A percentile compares a stretch with the other conserved stretches of the same genome.
phyloP scores from a whole-genome alignment of 345 rosid species.

The Noccaea caerulescens region DNA sequence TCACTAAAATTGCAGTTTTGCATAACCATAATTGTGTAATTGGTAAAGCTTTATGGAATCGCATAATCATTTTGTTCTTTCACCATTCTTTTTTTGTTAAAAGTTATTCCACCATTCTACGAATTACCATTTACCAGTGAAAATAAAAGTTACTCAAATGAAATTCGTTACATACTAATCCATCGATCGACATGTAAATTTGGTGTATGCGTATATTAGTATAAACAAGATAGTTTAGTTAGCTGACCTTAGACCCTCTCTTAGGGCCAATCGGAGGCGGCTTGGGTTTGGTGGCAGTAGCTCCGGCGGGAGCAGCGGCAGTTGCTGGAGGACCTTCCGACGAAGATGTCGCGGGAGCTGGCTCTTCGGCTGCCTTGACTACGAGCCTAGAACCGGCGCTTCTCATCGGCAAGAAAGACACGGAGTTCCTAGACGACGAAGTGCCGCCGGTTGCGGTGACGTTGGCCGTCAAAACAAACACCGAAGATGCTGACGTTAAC shows the following conservation, averaged over 20 bases:
- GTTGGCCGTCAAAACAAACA: slow-evolving; percentile 56
- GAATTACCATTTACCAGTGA: neutral
- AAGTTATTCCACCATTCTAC: neutral
- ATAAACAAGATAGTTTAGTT: neutral
- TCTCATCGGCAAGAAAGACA: slow-evolving; percentile 53
- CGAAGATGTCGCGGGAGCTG: slow-evolving; percentile 49
- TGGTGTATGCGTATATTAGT: slow-evolving; percentile 1
- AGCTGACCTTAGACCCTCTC: slow-evolving; percentile 88
- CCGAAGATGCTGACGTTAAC: slow-evolving; percentile 76
- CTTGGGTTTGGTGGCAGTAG: slow-evolving; percentile 65
- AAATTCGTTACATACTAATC: neutral
- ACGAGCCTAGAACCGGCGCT: slow-evolving; percentile 55
- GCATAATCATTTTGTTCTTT: neutral
- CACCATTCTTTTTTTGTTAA: neutral
- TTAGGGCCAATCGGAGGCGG: slow-evolving; percentile 88
- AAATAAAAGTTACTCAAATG: neutral
- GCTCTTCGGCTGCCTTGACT: slow-evolving; percentile 69
- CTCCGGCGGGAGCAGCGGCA: slow-evolving; percentile 43
- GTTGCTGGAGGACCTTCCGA: slow-evolving; percentile 46
- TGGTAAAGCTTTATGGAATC: neutral
- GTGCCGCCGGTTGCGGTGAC: slow-evolving; percentile 42
- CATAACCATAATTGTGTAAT: neutral
- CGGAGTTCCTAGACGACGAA: slow-evolving; percentile 52
- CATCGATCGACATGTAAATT: neutral
- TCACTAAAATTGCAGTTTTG: neutral